Conservation (phyloP, 208 protist species). For the Porcisia deanei region DNA sequence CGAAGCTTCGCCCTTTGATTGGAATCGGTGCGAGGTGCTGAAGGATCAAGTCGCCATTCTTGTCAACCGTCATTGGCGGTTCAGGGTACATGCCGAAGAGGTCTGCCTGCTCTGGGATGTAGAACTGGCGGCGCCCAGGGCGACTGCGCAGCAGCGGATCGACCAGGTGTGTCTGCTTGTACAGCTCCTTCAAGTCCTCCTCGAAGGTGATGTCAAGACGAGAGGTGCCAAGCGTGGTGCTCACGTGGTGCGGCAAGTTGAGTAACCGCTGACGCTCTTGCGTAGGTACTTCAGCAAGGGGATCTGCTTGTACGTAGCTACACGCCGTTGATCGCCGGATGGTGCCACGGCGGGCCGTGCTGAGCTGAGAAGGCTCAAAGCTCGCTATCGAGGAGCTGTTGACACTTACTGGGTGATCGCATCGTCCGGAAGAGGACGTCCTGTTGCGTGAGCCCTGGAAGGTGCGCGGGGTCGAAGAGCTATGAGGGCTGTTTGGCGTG, state of each 20-base stretch:
- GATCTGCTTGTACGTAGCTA: conserved; percentile 6
- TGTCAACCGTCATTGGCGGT: conserved; percentile 27
- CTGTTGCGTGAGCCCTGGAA: not conserved
- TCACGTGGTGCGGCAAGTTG: conserved; percentile 19
- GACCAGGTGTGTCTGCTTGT: conserved; percentile 53
- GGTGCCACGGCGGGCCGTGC: conserved; percentile 22
- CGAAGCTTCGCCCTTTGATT: conserved; percentile 16
- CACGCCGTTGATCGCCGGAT: conserved; percentile 15
- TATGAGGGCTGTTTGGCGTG: not conserved
- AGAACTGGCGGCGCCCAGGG: conserved; percentile 46
- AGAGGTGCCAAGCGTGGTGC: conserved; percentile 15
- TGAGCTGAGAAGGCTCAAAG: conserved; percentile 22
- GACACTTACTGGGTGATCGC: not conserved
- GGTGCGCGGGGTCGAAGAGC: not conserved
- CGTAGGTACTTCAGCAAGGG: conserved; percentile 19
- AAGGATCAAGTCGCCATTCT: conserved; percentile 20
- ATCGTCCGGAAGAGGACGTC: not conserved
- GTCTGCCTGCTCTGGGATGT: conserved; percentile 39
- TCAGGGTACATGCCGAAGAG: conserved; percentile 54
- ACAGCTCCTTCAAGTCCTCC: conserved; percentile 67
- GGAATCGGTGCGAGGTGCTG: conserved; percentile 23
- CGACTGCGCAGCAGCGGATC: conserved; percentile 46
- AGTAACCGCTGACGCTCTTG: conserved; percentile 28
- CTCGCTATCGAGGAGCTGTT: conserved; percentile 1
- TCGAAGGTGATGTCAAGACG: conserved; percentile 59